These are phyloP conservation scores for Phytopythium delawarense DNA, from an alignment of 352 stramenopile species.

Conservation along the genomic window DNA sequence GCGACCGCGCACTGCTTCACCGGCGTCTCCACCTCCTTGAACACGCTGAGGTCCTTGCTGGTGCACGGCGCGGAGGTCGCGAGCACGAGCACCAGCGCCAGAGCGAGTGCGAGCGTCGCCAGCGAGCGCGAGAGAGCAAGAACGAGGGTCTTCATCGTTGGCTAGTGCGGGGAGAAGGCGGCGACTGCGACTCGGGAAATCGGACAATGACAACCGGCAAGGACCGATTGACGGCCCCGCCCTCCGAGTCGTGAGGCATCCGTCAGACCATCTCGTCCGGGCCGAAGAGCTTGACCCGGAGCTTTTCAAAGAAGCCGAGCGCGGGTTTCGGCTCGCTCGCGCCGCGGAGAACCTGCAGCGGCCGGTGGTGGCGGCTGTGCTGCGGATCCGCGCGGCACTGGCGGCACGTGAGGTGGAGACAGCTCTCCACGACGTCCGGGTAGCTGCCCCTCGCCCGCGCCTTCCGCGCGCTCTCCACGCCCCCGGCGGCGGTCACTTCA, in stretches of 20 bases:
- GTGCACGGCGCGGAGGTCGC: conserved; percentile 22
- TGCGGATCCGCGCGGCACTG: conserved; percentile 29
- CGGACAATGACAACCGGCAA: not conserved
- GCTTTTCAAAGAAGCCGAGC: conserved; percentile 36
- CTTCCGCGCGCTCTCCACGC: conserved; percentile 15
- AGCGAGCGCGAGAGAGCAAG: not conserved
- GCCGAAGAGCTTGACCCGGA: conserved; percentile 33
- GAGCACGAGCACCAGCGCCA: conserved; percentile 12
- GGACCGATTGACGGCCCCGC: too few species aligned
- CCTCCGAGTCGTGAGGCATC: not conserved
- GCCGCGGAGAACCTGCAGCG: not conserved
- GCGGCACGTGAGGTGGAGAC: conserved; percentile 62
- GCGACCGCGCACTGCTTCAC: conserved; percentile 34
- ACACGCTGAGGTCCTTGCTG: conserved; percentile 35
- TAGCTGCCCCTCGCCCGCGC: conserved; percentile 21
- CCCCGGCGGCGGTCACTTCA: not conserved
- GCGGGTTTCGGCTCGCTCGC: conserved; percentile 13
- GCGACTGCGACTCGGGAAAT: not conserved
- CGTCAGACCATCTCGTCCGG: conserved; percentile 9
- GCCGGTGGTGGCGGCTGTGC: conserved; percentile 12
- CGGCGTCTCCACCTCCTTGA: conserved; percentile 32
- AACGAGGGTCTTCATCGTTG: not conserved
- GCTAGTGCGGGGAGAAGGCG: not conserved
- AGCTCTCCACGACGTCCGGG: conserved; percentile 64
- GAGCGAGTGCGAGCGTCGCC: not conserved